Evolutionary conservation across 139 green algal genomes (phyloP), one percentile per base, ranked within the genome.

Genomic region (Chlorella vulgaris): DNA sequence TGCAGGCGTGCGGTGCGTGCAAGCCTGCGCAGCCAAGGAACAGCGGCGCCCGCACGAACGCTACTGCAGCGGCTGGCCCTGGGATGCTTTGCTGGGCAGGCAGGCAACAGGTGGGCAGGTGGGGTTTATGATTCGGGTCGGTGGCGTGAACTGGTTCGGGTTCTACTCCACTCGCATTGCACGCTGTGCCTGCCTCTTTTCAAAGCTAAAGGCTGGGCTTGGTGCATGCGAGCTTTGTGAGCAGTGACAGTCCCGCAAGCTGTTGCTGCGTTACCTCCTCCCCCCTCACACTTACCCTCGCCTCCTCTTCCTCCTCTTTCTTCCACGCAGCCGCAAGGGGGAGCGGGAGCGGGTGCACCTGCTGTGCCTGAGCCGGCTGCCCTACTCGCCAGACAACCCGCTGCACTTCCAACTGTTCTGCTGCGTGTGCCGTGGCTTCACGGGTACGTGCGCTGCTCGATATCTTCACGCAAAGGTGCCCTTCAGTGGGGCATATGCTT

Each of bases 261-360:
- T 58, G 47, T 58, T 10, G 10, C 15, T 10, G 10, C 47, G 13
- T 24, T 24, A 15, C 15, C 47, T 58, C 47, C 10, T 58, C 13
- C 47, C 15, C 47, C 47, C 13, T 10, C n/a, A 21, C 55, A 31
- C 55, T 5, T 21, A 28, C 22, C 18, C 55, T 28, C n/a, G 15
- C 15, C 55, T 5, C 22, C 5, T 28, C 18, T 28, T 21, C 18
- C 55, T 65, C 55, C 8, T 8, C 55, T 65, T 65, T 15, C 55
- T 28, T 15, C 29, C 65, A 19, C 42, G 43, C 73, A 79, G 76
- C 31, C 33, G 66, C 24, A 21, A 40, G 2, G 22, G 74, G 62
- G 63, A 74, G 5, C 43, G 10, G 63, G 31, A 82, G 76, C 76
- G 51, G 10, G 13, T 78, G 66, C 78, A 38, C 24, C 36, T 83